Percentiles rank a stretch among this genome's conserved stretches.
Conservation (phyloP, 352 stramenopile species). For the Halophytophthora polymorphica region DNA sequence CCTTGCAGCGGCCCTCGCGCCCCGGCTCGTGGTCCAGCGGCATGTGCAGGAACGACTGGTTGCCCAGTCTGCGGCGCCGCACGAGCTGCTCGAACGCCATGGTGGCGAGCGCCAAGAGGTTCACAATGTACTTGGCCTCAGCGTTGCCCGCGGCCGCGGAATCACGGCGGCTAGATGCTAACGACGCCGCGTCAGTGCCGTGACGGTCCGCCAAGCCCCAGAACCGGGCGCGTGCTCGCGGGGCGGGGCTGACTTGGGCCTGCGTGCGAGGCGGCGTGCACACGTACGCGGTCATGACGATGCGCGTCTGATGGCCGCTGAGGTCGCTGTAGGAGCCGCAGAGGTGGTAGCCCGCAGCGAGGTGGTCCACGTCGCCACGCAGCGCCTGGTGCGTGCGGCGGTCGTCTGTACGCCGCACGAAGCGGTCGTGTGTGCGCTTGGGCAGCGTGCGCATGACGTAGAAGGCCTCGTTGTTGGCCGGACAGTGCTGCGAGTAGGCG, state of each 20-base stretch:
- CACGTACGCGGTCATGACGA: conserved; percentile 64
- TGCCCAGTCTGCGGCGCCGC: conserved; percentile 51
- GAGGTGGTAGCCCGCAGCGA: conserved; percentile 65
- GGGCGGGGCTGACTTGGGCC: not conserved
- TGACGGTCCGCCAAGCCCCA: conserved; percentile 12
- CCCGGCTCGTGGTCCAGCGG: conserved; percentile 20
- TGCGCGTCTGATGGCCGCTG: conserved; percentile 44
- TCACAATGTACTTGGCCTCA: conserved; percentile 52
- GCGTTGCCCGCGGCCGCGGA: conserved; percentile 13
- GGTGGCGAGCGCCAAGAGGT: conserved; percentile 42
- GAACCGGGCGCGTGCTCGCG: conserved; percentile 7
- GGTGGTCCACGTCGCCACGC: conserved; percentile 46
- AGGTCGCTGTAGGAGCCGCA: conserved; percentile 41
- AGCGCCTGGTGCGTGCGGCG: conserved; percentile 17
- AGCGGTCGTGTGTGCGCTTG: conserved; percentile 36
- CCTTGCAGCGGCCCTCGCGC: conserved; percentile 31
- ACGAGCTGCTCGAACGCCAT: conserved; percentile 56
- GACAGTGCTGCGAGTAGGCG: conserved; percentile 44
- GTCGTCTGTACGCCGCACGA: conserved; percentile 10
- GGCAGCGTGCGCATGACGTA: conserved; percentile 69
- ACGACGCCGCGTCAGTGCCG: not conserved
- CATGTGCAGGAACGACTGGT: conserved; percentile 44
- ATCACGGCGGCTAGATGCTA: conserved; percentile 7
- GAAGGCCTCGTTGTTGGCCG: conserved; percentile 44
- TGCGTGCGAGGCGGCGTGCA: conserved; percentile 8